A percentile compares a stretch with the other conserved stretches of the same genome.
Evolutionary conservation across 805 yeast species (phyloP).

Genomic region (Saccharomycopsis sp.): DNA sequence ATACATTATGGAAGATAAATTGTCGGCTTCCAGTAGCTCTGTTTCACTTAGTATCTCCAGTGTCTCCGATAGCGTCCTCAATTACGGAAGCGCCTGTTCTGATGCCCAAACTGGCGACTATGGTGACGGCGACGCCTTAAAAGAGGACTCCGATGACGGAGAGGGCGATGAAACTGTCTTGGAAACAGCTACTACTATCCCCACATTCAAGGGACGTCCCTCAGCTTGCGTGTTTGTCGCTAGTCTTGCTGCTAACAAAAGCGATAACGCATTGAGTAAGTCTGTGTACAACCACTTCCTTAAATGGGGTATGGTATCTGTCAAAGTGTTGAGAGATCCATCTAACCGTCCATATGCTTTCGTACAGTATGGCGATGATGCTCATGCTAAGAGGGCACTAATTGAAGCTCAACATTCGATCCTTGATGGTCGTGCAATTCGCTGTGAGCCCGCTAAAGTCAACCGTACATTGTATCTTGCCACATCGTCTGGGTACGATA

Average conservation of each 20-base stretch:
- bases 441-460: conserved; percentile 89
- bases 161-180: conserved; percentile 22
- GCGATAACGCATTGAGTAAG: conserved; percentile 66
- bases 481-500: conserved; percentile 27
- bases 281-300: conserved; percentile 65
- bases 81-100: background rate
- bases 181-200: conserved; percentile 1
- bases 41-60: background rate
- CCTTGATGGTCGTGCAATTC: conserved; percentile 66
- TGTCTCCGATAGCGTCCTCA: background rate
- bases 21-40: background rate
- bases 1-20: too few species aligned
- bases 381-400: conserved; percentile 64
- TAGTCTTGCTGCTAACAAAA: conserved; percentile 56
- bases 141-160: conserved; percentile 19
- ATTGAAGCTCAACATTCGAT: conserved; percentile 59
- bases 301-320: conserved; percentile 66
- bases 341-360: conserved; percentile 86
- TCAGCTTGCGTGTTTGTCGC: conserved; percentile 88
- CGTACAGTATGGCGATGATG: conserved; percentile 73
- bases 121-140: conserved; percentile 20
- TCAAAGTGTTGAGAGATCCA: conserved; percentile 78
- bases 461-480: conserved; percentile 75
- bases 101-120: conserved; percentile 23
- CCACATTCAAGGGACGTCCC: conserved; percentile 51